These are phyloP conservation scores for Pseudocercospora musae DNA, from an alignment of 2,329 filamentous ascomycete genomes.

Conservation along the genomic window DNA sequence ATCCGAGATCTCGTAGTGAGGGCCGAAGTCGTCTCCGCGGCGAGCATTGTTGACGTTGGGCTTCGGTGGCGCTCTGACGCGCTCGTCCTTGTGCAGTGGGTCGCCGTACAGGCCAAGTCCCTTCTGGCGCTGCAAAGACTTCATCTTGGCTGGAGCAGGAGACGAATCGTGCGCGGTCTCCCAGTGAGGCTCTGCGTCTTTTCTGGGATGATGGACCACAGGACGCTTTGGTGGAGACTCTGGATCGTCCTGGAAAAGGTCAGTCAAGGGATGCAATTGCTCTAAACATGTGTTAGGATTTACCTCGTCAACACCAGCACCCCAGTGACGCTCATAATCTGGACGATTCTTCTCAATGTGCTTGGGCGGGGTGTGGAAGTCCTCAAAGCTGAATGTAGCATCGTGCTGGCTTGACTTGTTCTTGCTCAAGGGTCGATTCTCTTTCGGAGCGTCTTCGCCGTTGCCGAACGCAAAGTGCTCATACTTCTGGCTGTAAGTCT, in stretches of 20 bases:
- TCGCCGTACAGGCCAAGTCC: constrained; percentile 74
- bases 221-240: constrained; percentile 58
- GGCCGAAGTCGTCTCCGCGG: constrained; percentile 71
- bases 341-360: constrained; percentile 59
- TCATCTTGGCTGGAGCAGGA: constrained; percentile 44
- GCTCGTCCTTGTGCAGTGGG: constrained; percentile 51
- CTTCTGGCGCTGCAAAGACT: constrained; percentile 52
- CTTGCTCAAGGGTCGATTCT: constrained; percentile 31
- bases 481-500: constrained; percentile 75
- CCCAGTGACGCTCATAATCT: constrained; percentile 71
- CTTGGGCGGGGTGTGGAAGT: constrained; percentile 83
- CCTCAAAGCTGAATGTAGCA: constrained; percentile 82
- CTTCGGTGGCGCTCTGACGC: constrained; percentile 49
- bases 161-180: constrained; percentile 70
- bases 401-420: constrained; percentile 42
- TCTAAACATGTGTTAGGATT: constrained; percentile 26
- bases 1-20: constrained; percentile 75
- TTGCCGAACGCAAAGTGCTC: constrained; percentile 81
- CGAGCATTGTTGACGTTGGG: constrained; percentile 71
- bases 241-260: constrained; percentile 49
- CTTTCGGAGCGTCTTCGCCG: constrained; percentile 47
- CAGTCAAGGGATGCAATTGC: constrained; percentile 8
- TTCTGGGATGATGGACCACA: constrained; percentile 65
- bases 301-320: constrained; percentile 69
- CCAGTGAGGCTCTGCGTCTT: constrained; percentile 79